Conservation (phyloP, 1,284 basidiomycete species). For the Rhizoctonia solani region DNA sequence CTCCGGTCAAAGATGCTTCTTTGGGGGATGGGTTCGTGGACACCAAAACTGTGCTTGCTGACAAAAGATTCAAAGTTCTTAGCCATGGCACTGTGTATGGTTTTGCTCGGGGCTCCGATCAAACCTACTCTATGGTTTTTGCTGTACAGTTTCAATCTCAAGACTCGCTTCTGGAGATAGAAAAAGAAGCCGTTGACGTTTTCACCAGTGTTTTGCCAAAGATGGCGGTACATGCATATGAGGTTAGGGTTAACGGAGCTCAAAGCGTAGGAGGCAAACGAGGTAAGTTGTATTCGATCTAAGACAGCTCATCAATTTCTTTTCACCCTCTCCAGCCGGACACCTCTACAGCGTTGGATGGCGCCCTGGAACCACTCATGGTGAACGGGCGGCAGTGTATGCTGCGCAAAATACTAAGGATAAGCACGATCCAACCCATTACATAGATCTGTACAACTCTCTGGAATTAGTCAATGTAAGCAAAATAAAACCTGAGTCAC, state of each 20-base stretch:
- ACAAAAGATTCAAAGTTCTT: neutral
- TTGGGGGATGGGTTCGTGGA: neutral
- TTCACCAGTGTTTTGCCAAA: neutral
- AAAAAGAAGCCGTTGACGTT: neutral
- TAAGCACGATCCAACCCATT: neutral
- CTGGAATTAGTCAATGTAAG: slow-evolving; percentile 1
- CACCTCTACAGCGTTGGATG: neutral
- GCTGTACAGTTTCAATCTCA: neutral
- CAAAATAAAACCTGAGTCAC: neutral
- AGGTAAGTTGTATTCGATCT: neutral
- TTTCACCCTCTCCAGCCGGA: neutral
- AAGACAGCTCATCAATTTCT: neutral
- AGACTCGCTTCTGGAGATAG: neutral
- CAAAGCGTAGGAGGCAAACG: neutral
- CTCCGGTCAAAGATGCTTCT: neutral
- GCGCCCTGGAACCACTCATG: neutral
- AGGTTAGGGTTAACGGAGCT: neutral
- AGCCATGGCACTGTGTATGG: neutral
- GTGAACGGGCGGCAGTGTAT: neutral
- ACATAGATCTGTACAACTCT: neutral
- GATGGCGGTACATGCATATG: neutral
- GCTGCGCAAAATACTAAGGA: neutral
- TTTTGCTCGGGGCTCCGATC: neutral
- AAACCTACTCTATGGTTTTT: neutral
- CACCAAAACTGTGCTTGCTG: neutral